These are phyloP conservation scores for Colletotrichum kahawae DNA, from an alignment of 2,329 filamentous ascomycete species.

Conservation along the genomic window DNA sequence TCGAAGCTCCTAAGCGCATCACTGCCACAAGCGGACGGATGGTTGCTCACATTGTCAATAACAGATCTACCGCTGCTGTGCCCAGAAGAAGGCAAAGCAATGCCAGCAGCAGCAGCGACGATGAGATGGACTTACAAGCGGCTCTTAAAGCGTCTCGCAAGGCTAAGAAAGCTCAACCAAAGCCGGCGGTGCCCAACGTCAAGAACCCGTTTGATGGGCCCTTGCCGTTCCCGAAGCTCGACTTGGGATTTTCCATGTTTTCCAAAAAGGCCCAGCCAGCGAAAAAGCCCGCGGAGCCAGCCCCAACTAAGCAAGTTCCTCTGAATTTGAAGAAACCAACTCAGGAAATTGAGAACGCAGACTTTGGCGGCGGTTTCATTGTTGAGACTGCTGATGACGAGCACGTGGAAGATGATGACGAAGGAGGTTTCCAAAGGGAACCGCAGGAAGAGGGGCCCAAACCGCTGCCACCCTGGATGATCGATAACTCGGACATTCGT, in stretches of 20 bases:
- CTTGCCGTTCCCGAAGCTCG: constrained; percentile 88
- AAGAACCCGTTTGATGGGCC: constrained; percentile 77
- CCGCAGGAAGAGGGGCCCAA: constrained; percentile 47
- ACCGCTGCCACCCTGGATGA: constrained; percentile 80
- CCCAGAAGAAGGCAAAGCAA: constrained; percentile 51
- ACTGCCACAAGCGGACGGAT: constrained; percentile 58
- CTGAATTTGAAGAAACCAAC: neutral
- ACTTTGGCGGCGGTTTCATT: constrained; percentile 41
- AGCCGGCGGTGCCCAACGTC: constrained; percentile 51
- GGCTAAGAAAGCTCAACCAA: constrained; percentile 52
- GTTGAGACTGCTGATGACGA: constrained; percentile 27
- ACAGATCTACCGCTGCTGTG: constrained; percentile 68
- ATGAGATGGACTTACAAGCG: constrained; percentile 80
- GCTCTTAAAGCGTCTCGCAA: constrained; percentile 76
- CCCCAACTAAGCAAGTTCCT: constrained; percentile 8
- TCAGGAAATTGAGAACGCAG: constrained; percentile 21
- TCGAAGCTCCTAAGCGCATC: constrained; percentile 56
- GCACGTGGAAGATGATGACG: constrained; percentile 48
- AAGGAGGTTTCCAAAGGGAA: constrained; percentile 70
- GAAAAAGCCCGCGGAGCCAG: neutral
- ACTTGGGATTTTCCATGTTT: constrained; percentile 68
- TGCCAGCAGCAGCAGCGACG: constrained; percentile 65
- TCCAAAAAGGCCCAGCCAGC: constrained; percentile 39
- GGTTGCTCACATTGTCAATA: constrained; percentile 78
- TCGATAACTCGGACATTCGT: constrained; percentile 68